These are phyloP conservation scores for Triadica sebifera DNA, from an alignment of 345 rosid genomes.

Conservation along the genomic window DNA sequence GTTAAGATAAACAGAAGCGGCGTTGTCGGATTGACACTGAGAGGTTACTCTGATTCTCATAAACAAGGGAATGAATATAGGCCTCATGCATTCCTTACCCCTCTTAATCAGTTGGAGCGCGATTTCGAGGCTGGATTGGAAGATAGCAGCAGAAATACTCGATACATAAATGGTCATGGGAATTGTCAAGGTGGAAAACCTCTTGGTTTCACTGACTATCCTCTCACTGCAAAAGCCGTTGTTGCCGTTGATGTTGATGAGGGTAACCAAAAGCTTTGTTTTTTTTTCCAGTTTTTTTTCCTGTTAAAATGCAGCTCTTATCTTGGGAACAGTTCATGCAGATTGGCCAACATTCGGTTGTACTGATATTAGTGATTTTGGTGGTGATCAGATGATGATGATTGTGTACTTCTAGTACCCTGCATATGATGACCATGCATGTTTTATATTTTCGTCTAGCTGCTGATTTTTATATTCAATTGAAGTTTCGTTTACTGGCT, in stretches of 20 bases:
- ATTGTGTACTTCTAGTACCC: neutral
- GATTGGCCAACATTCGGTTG: neutral
- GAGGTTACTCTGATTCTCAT: slow-evolving; percentile 42
- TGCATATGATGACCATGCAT: neutral
- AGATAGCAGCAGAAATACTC: slow-evolving; percentile 27
- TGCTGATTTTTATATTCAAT: neutral
- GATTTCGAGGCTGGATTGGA: slow-evolving; percentile 46
- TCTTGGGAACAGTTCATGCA: neutral
- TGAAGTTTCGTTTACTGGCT: neutral
- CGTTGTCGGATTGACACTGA: slow-evolving; percentile 38
- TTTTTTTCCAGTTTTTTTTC: neutral
- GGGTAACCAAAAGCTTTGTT: slow-evolving; percentile 36
- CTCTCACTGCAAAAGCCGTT: slow-evolving; percentile 47
- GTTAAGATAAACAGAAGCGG: slow-evolving; percentile 16
- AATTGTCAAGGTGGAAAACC: slow-evolving; percentile 39
- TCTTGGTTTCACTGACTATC: slow-evolving; percentile 38
- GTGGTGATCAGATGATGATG: too few relatives aligned
- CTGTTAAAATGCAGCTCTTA: neutral
- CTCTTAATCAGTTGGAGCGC: slow-evolving; percentile 36
- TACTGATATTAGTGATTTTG: neutral
- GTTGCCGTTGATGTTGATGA: slow-evolving; percentile 98
- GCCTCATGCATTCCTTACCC: slow-evolving; percentile 45
- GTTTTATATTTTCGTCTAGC: neutral
- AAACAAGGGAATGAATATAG: slow-evolving; percentile 33
- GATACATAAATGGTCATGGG: slow-evolving; percentile 42